Evolutionary conservation across 176 grass and related monocot genomes (phyloP).

Genomic region (Hordeum vulgare): DNA sequence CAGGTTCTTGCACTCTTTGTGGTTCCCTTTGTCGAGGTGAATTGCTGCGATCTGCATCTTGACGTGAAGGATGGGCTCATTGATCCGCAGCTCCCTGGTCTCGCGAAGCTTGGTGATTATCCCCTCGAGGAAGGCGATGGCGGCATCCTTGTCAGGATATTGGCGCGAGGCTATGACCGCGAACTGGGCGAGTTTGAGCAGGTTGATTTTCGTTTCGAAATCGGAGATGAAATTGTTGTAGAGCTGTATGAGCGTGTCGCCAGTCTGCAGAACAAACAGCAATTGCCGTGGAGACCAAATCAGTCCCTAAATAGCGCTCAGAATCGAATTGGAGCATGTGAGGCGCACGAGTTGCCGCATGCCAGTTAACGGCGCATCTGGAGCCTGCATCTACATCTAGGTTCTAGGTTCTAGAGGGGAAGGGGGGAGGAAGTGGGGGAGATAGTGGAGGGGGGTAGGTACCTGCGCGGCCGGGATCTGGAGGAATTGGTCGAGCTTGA

Average conservation of each 20-base stretch:
- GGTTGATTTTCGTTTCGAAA: conserved; percentile 90
- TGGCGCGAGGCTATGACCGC: conserved; percentile 69
- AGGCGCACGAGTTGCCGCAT: neutral
- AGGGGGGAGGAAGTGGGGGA: neutral
- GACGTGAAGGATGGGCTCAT: conserved; percentile 70
- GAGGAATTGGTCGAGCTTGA: conserved; percentile 91
- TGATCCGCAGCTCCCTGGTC: conserved; percentile 54
- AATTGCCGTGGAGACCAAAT: neutral
- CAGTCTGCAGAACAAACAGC: conserved; percentile 35
- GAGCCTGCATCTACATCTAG: neutral
- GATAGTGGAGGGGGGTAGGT: neutral
- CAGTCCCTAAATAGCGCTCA: neutral
- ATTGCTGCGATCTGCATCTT: conserved; percentile 91
- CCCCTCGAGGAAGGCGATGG: conserved; percentile 68
- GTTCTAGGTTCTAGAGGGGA: neutral
- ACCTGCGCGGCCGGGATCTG: conserved; percentile 72
- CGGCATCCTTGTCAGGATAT: conserved; percentile 71
- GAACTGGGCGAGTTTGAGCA: conserved; percentile 83
- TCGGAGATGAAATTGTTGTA: conserved; percentile 89
- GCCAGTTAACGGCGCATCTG: neutral
- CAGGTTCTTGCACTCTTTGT: conserved; percentile 86
- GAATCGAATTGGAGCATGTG: neutral
- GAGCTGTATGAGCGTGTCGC: conserved; percentile 81
- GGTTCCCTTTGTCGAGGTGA: conserved; percentile 62
- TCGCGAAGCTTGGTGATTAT: conserved; percentile 63